Evolutionary conservation across 2,329 filamentous ascomycete species (phyloP).

Genomic region (Ceratocystis diversiconidia): DNA sequence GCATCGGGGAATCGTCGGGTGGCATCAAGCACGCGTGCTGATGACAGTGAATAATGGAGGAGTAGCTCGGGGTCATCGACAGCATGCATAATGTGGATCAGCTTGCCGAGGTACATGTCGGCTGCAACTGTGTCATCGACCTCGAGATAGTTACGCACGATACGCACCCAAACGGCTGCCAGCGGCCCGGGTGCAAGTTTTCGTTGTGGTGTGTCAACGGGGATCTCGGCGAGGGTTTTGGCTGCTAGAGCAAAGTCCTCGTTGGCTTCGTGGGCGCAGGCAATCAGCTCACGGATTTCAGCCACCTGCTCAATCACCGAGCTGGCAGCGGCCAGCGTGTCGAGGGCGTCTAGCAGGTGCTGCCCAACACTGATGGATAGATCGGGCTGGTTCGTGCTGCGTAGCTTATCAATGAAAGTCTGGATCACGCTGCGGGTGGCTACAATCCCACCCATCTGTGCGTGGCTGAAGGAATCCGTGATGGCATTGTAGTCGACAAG

Average conservation of each 20-base stretch:
- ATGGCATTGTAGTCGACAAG: constrained; percentile 51
- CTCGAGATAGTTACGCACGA: constrained; percentile 87
- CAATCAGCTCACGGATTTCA: constrained; percentile 63
- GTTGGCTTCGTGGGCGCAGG: constrained; percentile 65
- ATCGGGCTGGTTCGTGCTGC: constrained; percentile 44
- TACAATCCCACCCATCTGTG: constrained; percentile 56
- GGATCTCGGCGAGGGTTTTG: constrained; percentile 63
- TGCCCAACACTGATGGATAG: constrained; percentile 62
- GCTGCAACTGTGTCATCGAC: constrained; percentile 79
- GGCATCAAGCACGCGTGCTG: constrained; percentile 85
- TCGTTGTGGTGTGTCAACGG: constrained; percentile 78
- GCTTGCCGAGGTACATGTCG: constrained; percentile 79
- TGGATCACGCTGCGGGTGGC: constrained; percentile 54
- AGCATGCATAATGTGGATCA: constrained; percentile 80
- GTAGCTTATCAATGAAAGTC: constrained; percentile 50
- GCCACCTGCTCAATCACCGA: constrained; percentile 75
- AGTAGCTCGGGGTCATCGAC: constrained; percentile 59
- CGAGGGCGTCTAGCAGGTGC: constrained; percentile 54
- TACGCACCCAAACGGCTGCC: constrained; percentile 78
- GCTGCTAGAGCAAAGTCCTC: constrained; percentile 72
- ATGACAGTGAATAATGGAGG: constrained; percentile 77
- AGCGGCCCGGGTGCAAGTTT: constrained; percentile 70
- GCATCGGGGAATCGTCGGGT: constrained; percentile 82
- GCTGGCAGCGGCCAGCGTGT: constrained; percentile 34
- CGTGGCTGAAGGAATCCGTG: constrained; percentile 50